Evolutionary conservation across 495 filamentous ascomycete species (phyloP).

Genomic region (Penicillium psychrofluorescens): DNA sequence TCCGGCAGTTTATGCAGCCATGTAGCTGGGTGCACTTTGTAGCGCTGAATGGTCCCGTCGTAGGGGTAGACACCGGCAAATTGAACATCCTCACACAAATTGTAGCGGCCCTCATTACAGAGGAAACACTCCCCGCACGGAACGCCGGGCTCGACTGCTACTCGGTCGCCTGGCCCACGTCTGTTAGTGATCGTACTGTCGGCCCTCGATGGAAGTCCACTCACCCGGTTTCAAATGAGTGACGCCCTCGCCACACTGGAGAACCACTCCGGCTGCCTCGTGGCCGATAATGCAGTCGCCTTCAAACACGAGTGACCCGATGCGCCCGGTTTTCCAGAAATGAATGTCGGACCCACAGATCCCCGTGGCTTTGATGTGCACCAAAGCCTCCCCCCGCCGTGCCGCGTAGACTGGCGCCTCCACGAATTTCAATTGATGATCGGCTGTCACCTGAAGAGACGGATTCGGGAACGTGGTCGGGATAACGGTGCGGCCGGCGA

Average conservation of each 20-base stretch:
- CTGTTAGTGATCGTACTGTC: background rate
- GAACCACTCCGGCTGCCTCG: conserved; percentile 63
- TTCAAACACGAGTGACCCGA: conserved; percentile 62
- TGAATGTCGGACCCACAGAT: conserved; percentile 61
- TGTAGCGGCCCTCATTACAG: conserved; percentile 63
- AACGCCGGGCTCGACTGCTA: conserved; percentile 69
- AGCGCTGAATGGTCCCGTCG: conserved; percentile 50
- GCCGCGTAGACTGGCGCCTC: conserved; percentile 45
- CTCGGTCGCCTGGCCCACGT: conserved; percentile 49
- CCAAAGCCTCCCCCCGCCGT: conserved; percentile 32
- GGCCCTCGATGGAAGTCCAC: background rate
- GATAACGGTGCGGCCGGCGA: conserved; percentile 2
- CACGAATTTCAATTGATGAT: conserved; percentile 43
- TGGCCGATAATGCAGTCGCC: conserved; percentile 71
- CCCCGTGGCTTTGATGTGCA: conserved; percentile 46
- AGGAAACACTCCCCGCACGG: conserved; percentile 60
- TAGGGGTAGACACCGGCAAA: conserved; percentile 60
- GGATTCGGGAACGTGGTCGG: conserved; percentile 38
- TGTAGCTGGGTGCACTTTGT: conserved; percentile 59
- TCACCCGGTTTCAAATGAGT: conserved; percentile 25
- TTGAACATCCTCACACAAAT: conserved; percentile 66
- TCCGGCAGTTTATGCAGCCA: conserved; percentile 53
- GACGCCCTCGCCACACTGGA: conserved; percentile 50
- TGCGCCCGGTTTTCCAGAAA: conserved; percentile 74
- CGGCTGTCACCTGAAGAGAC: conserved; percentile 48